Conservation (phyloP, 2,329 filamentous ascomycete genomes). For the Claviceps cyperi region DNA sequence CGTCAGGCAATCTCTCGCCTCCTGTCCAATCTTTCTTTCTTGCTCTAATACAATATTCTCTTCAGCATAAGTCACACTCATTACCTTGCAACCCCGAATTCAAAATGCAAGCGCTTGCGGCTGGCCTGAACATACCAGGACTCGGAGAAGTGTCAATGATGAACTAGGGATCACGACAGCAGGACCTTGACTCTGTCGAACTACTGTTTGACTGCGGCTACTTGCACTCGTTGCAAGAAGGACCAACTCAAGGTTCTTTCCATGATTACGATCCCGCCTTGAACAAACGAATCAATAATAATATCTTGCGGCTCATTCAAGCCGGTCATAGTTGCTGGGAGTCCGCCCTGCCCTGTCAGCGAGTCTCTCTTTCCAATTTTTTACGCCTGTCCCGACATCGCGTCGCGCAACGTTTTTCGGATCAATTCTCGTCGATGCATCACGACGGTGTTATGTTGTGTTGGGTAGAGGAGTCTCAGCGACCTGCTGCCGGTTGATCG, state of each 20-base stretch:
- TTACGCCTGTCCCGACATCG: not conserved
- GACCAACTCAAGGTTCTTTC: not conserved
- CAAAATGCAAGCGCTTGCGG: constrained; percentile 30
- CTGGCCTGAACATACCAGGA: constrained; percentile 27
- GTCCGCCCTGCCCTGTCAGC: not conserved
- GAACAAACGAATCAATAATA: not conserved
- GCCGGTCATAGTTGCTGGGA: not conserved
- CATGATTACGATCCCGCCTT: not conserved
- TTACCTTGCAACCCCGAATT: constrained; percentile 80
- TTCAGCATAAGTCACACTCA: constrained; percentile 63
- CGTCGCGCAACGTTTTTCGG: not conserved
- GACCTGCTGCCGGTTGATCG: not conserved
- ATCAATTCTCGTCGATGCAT: not conserved
- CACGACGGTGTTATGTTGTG: constrained; percentile 6
- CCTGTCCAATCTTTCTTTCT: not conserved
- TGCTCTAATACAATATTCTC: constrained; percentile 16
- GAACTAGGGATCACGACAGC: constrained; percentile 12
- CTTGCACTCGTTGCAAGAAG: not conserved
- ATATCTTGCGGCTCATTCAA: not conserved
- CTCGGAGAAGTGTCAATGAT: constrained; percentile 32
- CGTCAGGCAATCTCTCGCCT: constrained; percentile 18
- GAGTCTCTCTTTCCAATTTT: not conserved
- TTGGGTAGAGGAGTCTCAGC: not conserved
- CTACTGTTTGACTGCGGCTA: not conserved
- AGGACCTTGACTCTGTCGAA: not conserved